phyloP scores from a whole-genome alignment of 2,329 filamentous ascomycete genomes.

The Ustilaginoidea virens region DNA sequence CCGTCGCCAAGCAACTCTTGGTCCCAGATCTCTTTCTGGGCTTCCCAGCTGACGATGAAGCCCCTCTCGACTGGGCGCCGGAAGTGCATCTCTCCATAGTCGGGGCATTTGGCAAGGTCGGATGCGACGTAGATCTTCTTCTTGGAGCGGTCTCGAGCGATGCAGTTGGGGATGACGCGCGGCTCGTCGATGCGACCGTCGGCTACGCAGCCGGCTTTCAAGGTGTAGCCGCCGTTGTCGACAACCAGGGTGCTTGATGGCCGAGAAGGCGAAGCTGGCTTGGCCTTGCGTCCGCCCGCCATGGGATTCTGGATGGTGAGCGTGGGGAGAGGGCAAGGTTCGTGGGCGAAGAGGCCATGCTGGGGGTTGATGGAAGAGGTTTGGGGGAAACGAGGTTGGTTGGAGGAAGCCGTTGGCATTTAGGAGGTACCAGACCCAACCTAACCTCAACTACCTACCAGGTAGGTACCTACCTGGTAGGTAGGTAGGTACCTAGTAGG shows the following conservation, averaged over 20 bases:
- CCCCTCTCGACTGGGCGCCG: constrained; percentile 86
- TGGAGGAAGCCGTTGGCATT: too few relatives aligned
- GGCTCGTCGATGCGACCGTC: constrained; percentile 37
- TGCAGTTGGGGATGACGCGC: constrained; percentile 68
- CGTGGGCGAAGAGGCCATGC: neutral
- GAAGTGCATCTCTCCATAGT: constrained; percentile 81
- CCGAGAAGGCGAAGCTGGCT: constrained; percentile 31
- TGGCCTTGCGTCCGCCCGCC: constrained; percentile 36
- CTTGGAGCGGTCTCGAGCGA: constrained; percentile 68
- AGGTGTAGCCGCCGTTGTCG: constrained; percentile 82
- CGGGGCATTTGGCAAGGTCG: constrained; percentile 62
- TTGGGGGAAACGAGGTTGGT: too few relatives aligned
- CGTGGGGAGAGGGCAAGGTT: neutral
- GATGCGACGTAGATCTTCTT: constrained; percentile 67
- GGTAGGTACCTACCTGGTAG: too few relatives aligned
- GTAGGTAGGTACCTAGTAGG: too few relatives aligned
- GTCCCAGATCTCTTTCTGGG: constrained; percentile 91
- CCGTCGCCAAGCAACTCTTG: constrained; percentile 62
- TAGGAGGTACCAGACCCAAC: too few relatives aligned
- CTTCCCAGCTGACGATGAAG: constrained; percentile 93
- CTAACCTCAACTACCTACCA: too few relatives aligned
- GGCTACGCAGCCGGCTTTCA: constrained; percentile 73
- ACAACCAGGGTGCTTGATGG: constrained; percentile 63
- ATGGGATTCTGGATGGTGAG: constrained; percentile 14
- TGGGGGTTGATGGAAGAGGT: neutral